phyloP scores from a whole-genome alignment of 1,284 basidiomycete species.

The Cystobasidium pallidum region DNA sequence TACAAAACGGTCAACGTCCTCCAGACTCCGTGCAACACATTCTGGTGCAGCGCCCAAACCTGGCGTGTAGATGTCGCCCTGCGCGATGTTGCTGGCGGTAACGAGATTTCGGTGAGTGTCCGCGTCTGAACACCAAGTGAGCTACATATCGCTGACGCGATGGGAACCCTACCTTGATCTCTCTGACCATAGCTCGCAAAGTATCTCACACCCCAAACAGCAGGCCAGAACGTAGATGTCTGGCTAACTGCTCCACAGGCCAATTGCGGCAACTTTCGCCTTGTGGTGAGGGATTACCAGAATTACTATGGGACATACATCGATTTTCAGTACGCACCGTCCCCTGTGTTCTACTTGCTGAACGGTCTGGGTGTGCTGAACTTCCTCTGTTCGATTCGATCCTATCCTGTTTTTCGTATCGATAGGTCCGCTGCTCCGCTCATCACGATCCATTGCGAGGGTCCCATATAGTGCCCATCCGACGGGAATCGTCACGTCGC shows the following conservation, averaged over 20 bases:
- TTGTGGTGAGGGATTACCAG: slow-evolving; percentile 12
- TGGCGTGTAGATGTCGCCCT: slow-evolving; percentile 8
- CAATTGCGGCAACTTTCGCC: slow-evolving; percentile 5
- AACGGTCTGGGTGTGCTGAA: neutral
- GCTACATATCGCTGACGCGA: neutral
- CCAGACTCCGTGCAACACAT: slow-evolving; percentile 4
- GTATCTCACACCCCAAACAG: neutral
- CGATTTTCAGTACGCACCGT: slow-evolving; percentile 8
- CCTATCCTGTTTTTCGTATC: too few species aligned
- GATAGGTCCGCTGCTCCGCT: neutral
- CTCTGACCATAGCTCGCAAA: neutral
- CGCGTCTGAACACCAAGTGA: too few species aligned
- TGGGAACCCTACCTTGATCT: neutral
- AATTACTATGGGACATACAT: neutral
- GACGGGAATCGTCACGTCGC: too few species aligned
- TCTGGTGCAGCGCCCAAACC: slow-evolving; percentile 5
- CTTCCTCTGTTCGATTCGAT: too few species aligned
- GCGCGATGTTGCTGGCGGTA: neutral
- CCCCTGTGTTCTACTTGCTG: neutral
- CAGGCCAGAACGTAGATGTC: slow-evolving; percentile 1
- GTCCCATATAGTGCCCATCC: neutral
- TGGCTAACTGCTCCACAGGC: neutral
- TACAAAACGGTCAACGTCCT: slow-evolving; percentile 1
- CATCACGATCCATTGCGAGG: neutral
- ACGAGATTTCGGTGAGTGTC: neutral